A percentile compares a stretch with the other conserved stretches of the same genome.
These are phyloP conservation scores for Teunomyces funiuensis DNA, from an alignment of 805 yeast genomes.

Conservation along the genomic window DNA sequence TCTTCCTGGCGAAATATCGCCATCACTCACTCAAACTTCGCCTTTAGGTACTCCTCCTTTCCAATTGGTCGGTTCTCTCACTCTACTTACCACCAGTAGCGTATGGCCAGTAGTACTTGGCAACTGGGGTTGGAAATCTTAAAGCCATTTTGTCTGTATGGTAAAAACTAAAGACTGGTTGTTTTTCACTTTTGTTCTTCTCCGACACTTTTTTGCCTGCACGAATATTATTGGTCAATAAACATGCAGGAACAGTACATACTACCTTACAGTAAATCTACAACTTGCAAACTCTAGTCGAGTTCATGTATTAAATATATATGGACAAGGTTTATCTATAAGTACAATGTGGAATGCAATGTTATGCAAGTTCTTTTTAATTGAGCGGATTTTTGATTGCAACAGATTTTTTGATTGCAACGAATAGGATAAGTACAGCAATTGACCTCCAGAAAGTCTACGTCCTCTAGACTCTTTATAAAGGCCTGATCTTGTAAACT, in stretches of 20 bases:
- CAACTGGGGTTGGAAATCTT: constrained; percentile 50
- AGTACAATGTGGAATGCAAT: constrained; percentile 7
- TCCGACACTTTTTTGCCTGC: constrained; percentile 6
- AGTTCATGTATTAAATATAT: no score
- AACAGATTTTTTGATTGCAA: no score
- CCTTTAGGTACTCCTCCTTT: neutral
- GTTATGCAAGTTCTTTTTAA: no score
- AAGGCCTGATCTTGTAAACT: constrained; percentile 7
- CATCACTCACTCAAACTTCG: neutral
- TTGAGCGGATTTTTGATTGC: no score
- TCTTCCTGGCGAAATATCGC: no score
- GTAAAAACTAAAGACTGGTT: neutral
- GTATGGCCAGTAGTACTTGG: constrained; percentile 86
- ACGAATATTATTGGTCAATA: constrained; percentile 8
- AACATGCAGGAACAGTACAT: constrained; percentile 5
- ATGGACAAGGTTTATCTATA: no score
- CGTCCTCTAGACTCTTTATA: neutral
- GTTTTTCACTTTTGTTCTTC: constrained; percentile 7
- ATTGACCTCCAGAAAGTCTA: no score
- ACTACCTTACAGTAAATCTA: no score
- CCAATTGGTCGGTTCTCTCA: neutral
- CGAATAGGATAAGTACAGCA: no score
- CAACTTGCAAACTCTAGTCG: no score
- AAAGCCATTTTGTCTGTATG: constrained; percentile 25
- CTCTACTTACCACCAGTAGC: constrained; percentile 71